Conservation (phyloP, 257 asterid genomes). For the Salvia hispanica region DNA sequence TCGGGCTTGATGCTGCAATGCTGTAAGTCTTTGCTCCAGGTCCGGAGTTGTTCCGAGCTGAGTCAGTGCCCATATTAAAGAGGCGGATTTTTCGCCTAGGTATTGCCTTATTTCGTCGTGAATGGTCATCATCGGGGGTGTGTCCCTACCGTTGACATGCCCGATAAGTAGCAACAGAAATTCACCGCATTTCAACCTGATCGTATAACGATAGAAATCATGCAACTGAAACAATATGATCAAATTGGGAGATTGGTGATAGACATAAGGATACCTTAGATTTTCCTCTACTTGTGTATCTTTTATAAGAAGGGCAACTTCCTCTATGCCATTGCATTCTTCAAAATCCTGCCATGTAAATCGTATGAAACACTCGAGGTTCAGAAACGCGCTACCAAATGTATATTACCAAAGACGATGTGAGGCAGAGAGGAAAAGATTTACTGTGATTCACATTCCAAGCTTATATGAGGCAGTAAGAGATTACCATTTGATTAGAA, state of each 20-base stretch:
- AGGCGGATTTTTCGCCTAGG: constrained; percentile 87
- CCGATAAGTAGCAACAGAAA: constrained; percentile 89
- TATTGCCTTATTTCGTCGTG: constrained; percentile 78
- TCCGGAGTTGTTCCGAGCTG: constrained; percentile 83
- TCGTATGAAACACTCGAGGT: not conserved
- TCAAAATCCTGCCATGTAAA: constrained; percentile 70
- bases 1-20: constrained; percentile 82
- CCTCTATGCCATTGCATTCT: constrained; percentile 93
- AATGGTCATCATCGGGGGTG: constrained; percentile 79
- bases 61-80: constrained; percentile 96
- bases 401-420: not conserved
- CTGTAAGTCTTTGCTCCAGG: constrained; percentile 79
- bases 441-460: no score
- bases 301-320: constrained; percentile 74
- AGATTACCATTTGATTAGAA: constrained; percentile 80
- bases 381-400: constrained; percentile 5
- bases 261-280: constrained; percentile 52
- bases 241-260: not conserved
- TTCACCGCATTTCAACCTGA: constrained; percentile 94
- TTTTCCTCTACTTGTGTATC: constrained; percentile 81
- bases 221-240: not conserved
- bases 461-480: constrained; percentile 4
- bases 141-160: constrained; percentile 79
- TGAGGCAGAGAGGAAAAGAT: not conserved
- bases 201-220: constrained; percentile 25